Conservation (phyloP, 1,284 basidiomycete species). For the Paramarasmius palmivorus region DNA sequence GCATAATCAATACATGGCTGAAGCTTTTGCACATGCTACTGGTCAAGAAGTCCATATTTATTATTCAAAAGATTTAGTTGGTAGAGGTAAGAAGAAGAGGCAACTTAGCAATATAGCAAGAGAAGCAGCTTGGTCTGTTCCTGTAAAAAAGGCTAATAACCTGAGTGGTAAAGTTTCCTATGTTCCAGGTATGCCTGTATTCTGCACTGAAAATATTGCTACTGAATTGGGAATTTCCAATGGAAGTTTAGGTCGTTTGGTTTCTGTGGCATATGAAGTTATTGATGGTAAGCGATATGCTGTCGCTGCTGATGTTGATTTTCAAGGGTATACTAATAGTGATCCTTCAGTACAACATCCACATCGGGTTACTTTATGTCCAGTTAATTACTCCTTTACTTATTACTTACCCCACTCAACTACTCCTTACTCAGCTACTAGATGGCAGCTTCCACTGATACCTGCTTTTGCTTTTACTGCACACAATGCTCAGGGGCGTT, state of each 20-base stretch:
- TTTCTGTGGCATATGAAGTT: slow-evolving; percentile 11
- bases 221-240: slow-evolving; percentile 17
- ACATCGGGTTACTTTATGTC: too few relatives aligned
- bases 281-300: slow-evolving; percentile 12
- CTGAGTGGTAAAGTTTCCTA: slow-evolving; percentile 17
- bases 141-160: slow-evolving; percentile 15
- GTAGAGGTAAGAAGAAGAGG: neutral
- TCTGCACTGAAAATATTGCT: slow-evolving; percentile 18
- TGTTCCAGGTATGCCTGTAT: slow-evolving; percentile 19
- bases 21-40: slow-evolving; percentile 15
- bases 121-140: slow-evolving; percentile 16
- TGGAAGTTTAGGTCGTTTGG: slow-evolving; percentile 15
- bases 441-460: slow-evolving; percentile 21
- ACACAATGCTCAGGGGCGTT: slow-evolving; percentile 23
- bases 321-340: slow-evolving; percentile 11
- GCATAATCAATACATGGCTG: slow-evolving; percentile 16
- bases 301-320: slow-evolving; percentile 12
- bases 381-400: too few relatives aligned
- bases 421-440: slow-evolving; percentile 7
- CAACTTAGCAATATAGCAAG: slow-evolving; percentile 10
- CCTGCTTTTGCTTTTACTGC: slow-evolving; percentile 21
- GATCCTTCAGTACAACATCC: slow-evolving; percentile 5
- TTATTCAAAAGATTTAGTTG: slow-evolving; percentile 11
- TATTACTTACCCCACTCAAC: slow-evolving; percentile 6
- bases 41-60: slow-evolving; percentile 15